A percentile compares a stretch with the other conserved stretches of the same genome.
These are phyloP conservation scores for Lasiosphaeria ovina DNA, from an alignment of 495 filamentous ascomycete species.

Conservation along the genomic window DNA sequence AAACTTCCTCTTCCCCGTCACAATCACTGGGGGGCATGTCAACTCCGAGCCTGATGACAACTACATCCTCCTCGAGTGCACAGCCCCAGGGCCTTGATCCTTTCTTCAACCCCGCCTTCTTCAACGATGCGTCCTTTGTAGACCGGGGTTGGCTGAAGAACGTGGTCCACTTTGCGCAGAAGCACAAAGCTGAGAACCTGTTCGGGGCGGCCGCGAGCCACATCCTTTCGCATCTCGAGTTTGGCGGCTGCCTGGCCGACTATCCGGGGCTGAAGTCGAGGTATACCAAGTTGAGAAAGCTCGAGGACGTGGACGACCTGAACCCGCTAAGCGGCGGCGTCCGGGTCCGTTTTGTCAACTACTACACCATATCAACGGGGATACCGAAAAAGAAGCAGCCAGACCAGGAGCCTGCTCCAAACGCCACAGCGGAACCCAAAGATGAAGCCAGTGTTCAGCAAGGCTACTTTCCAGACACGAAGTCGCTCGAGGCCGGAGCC, in stretches of 20 bases:
- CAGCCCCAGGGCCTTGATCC: conserved; percentile 43
- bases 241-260: conserved; percentile 78
- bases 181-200: conserved; percentile 66
- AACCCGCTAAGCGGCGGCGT: conserved; percentile 11
- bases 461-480: background rate
- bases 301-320: conserved; percentile 66
- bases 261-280: conserved; percentile 65
- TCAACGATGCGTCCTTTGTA: conserved; percentile 65
- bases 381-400: conserved; percentile 44
- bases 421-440: background rate
- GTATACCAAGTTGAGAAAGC: conserved; percentile 60
- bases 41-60: conserved; percentile 20
- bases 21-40: background rate
- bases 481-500: background rate
- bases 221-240: conserved; percentile 77
- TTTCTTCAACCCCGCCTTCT: conserved; percentile 69
- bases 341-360: conserved; percentile 78
- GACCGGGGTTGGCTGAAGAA: conserved; percentile 65
- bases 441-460: conserved; percentile 13
- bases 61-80: conserved; percentile 19
- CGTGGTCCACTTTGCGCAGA: conserved; percentile 73
- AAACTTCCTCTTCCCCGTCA: conserved; percentile 29
- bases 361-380: conserved; percentile 83
- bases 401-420: background rate
- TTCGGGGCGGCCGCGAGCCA: conserved; percentile 67